A percentile compares a stretch with the other conserved stretches of the same genome.
phyloP scores from a whole-genome alignment of 75 land plant species.

The Selaginella moellendorffii region DNA sequence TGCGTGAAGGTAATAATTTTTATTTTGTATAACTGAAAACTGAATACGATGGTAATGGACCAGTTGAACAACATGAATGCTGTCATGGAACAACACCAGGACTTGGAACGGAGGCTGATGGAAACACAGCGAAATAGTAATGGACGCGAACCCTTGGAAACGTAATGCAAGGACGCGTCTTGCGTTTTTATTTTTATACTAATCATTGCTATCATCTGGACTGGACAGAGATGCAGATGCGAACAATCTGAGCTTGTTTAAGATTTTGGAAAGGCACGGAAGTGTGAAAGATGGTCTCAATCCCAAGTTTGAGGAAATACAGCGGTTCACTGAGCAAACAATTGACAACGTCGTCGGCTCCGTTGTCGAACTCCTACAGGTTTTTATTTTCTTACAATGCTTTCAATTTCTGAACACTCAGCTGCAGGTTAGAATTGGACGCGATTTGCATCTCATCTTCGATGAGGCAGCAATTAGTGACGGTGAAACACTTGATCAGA shows the following conservation, averaged over 20 bases:
- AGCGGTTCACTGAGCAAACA: constrained; percentile 2
- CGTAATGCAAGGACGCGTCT: background rate
- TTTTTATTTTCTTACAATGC: background rate
- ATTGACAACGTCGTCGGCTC: constrained; percentile 1
- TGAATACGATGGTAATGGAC: background rate
- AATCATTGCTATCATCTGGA: background rate
- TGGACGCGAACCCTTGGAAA: background rate
- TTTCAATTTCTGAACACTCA: background rate
- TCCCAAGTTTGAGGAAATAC: background rate
- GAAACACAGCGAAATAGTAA: background rate
- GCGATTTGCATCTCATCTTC: background rate
- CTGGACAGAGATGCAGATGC: background rate
- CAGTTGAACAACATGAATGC: constrained; percentile 1
- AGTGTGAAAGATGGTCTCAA: background rate
- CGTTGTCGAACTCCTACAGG: background rate
- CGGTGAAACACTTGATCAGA: background rate
- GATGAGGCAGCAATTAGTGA: background rate
- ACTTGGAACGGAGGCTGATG: constrained; percentile 5
- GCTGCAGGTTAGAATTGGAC: background rate
- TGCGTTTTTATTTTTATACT: background rate
- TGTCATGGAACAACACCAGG: background rate
- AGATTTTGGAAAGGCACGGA: constrained; percentile 6
- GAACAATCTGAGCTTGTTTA: background rate
- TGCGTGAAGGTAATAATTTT: constrained; percentile 7
- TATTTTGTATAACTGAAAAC: background rate